Evolutionary conservation across 257 asterid species (phyloP), one percentile per base, ranked within the genome.

Genomic region (Galeopsis tetrahit): DNA sequence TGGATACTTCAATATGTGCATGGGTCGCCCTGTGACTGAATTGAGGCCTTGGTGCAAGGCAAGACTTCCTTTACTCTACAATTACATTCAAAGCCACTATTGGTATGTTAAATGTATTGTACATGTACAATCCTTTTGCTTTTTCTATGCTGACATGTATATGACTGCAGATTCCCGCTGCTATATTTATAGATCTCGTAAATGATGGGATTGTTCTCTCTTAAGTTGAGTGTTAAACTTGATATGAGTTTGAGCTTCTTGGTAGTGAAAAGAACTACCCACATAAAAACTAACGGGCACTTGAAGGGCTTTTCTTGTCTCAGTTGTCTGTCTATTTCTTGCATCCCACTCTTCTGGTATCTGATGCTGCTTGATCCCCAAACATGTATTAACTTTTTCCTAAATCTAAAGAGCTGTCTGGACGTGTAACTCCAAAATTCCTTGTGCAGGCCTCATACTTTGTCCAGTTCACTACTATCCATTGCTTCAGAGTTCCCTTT

Each of bases 21-120:
- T 57, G 75, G 85, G 89, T 76, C 83, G 71, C 39, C 63, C 80
- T 55, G 72, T 71, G n/a, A 88, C 79, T 84, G 86, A 85, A 75
- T 52, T 82, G 86, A 91, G 95, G 73, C 95, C 97, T 44, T 94
- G 99, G 98, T 91, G 98, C 96, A 89, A 85, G 82, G 89, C 92
- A 81, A 84, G 87, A 82, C 87, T 85, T 82, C 99, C 97, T 78
- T 82, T 91, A 69, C 91, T 89, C 80, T 94, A 94, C 87, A 90
- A 78, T 86, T 91, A 84, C 81, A 91, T 94, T 83, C 98, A 94
- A 77, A 85, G 93, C 82, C 97, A 82, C 78, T 94, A 94, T 84
- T 91, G 98, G 98, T 91, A 91, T 76, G 95, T 86, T 71, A 10
- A 34, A 63, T 31, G 21, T 68, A 66, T 67, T 66, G 17, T 75